Evolutionary conservation across 495 filamentous ascomycete genomes (phyloP).

Genomic region (Lentithecium fluviatile): DNA sequence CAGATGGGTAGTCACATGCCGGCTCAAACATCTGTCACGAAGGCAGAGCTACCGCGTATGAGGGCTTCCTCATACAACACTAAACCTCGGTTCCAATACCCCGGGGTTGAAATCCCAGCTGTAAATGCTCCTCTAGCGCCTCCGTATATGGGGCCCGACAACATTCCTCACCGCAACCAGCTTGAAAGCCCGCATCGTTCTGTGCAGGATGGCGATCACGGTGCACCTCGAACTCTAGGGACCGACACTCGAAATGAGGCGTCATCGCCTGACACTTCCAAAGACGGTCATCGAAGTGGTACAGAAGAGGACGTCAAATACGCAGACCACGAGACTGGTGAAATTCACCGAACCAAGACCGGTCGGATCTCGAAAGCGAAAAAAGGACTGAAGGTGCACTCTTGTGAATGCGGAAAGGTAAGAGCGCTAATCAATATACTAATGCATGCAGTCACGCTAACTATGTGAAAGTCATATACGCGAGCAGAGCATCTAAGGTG

Average conservation of each 20-base stretch:
- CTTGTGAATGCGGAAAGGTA: not conserved
- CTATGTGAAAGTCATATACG: not conserved
- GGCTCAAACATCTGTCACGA: too few relatives aligned
- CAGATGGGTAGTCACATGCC: too few relatives aligned
- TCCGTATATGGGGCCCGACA: too few relatives aligned
- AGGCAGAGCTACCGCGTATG: too few relatives aligned
- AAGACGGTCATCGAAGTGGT: not conserved
- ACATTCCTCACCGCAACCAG: too few relatives aligned
- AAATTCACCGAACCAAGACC: not conserved
- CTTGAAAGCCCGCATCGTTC: too few relatives aligned
- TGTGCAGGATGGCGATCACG: too few relatives aligned
- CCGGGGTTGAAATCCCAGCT: too few relatives aligned
- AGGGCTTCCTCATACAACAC: too few relatives aligned
- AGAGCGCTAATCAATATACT: not conserved
- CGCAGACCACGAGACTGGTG: not conserved
- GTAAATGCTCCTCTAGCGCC: too few relatives aligned
- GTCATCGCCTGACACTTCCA: not conserved
- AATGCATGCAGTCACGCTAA: not conserved
- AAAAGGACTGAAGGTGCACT: not conserved
- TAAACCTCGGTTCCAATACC: too few relatives aligned
- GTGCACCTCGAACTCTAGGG: too few relatives aligned
- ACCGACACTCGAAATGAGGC: not conserved
- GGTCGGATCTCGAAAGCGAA: not conserved
- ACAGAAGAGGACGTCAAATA: not conserved
- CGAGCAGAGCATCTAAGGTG: not conserved